Evolutionary conservation across 2,329 filamentous ascomycete species (phyloP).

Genomic region (Diaporthe nobilis): DNA sequence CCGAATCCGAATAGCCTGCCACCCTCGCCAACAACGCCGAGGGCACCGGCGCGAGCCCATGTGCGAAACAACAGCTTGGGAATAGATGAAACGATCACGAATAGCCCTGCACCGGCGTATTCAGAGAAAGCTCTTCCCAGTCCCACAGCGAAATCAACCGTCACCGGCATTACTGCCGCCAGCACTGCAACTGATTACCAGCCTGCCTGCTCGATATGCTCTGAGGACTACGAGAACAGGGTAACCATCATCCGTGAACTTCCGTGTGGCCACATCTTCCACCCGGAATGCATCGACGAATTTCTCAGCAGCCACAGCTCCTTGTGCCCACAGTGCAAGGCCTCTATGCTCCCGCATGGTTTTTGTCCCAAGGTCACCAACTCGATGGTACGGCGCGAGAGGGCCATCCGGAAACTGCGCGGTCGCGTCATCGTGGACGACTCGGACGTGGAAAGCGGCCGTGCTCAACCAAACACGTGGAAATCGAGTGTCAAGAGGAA

Average conservation of each 20-base stretch:
- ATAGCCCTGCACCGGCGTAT: slow-evolving; percentile 27
- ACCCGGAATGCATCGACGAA: slow-evolving; percentile 90
- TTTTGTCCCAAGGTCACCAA: slow-evolving; percentile 83
- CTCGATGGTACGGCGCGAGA: slow-evolving; percentile 86
- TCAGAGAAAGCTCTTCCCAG: slow-evolving; percentile 46
- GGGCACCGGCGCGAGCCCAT: slow-evolving; percentile 40
- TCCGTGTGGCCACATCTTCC: slow-evolving; percentile 92
- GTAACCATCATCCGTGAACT: slow-evolving; percentile 85
- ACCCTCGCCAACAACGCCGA: slow-evolving; percentile 54
- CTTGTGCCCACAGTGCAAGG: slow-evolving; percentile 92
- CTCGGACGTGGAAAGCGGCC: slow-evolving; percentile 46
- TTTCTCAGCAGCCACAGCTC: slow-evolving; percentile 85
- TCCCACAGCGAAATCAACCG: slow-evolving; percentile 42
- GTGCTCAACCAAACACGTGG: slow-evolving; percentile 43
- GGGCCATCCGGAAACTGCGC: slow-evolving; percentile 74
- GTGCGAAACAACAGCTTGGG: slow-evolving; percentile 36
- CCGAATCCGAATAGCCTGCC: slow-evolving; percentile 56
- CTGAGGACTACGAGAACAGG: slow-evolving; percentile 81
- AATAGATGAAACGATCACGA: slow-evolving; percentile 19
- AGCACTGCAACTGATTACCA: slow-evolving; percentile 74
- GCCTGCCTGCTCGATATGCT: slow-evolving; percentile 89
- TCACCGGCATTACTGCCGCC: slow-evolving; percentile 47
- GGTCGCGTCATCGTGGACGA: slow-evolving; percentile 64
- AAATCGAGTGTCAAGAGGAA: slow-evolving; percentile 43
- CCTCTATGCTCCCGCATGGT: slow-evolving; percentile 79